Conservation (phyloP, 2,329 filamentous ascomycete genomes). For the Epichloe amarillans region DNA sequence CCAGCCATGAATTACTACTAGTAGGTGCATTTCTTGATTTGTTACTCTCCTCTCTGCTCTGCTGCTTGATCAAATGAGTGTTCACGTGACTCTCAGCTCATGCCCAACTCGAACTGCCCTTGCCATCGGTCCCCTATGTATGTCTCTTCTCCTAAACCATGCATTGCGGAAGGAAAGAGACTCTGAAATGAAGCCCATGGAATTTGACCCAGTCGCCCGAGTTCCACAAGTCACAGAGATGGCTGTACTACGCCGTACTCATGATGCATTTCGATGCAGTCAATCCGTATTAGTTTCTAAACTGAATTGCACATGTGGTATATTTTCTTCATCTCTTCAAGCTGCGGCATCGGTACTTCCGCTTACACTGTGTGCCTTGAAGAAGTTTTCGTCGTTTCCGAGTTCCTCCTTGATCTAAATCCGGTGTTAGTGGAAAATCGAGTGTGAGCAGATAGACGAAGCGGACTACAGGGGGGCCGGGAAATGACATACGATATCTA, state of each 20-base stretch:
- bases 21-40: neutral
- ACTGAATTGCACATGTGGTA: neutral
- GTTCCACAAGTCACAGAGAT: neutral
- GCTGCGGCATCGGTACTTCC: conserved; percentile 25
- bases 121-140: neutral
- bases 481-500: conserved; percentile 74
- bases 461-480: neutral
- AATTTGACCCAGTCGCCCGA: neutral
- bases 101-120: neutral
- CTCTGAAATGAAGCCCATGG: neutral
- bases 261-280: no score
- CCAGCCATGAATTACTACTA: neutral
- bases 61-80: neutral
- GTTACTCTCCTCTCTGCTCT: neutral
- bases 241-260: neutral
- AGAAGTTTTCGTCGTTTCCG: conserved; percentile 67
- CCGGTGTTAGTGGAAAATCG: neutral
- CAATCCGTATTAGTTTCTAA: neutral
- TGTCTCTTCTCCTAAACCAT: no score
- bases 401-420: conserved; percentile 84
- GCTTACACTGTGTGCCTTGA: conserved; percentile 56
- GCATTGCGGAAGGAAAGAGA: neutral
- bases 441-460: neutral
- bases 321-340: conserved; percentile 10
- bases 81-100: neutral